These are phyloP conservation scores for Aspergillus sp. DNA, from an alignment of 2,329 filamentous ascomycete species.

Conservation along the genomic window DNA sequence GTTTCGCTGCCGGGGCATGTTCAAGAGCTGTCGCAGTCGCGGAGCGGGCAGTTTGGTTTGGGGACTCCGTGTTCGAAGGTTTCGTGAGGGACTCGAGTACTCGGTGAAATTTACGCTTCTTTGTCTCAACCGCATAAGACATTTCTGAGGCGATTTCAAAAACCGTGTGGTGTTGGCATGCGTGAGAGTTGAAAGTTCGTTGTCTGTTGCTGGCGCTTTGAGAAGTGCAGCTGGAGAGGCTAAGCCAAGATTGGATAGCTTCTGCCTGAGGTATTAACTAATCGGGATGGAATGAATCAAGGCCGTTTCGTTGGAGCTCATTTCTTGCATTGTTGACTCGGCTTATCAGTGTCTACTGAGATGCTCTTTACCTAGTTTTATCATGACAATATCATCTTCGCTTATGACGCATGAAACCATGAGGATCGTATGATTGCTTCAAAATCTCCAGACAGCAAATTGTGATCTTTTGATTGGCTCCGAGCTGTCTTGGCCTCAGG, in stretches of 20 bases:
- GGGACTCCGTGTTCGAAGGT: constrained; percentile 22
- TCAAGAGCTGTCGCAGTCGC: constrained; percentile 25
- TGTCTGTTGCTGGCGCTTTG: background rate
- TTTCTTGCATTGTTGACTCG: background rate
- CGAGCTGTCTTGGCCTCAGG: constrained; percentile 9
- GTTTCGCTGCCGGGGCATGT: constrained; percentile 34
- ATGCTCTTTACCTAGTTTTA: background rate
- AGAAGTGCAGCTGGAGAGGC: constrained; percentile 16
- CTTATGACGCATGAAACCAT: too few species aligned
- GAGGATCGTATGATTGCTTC: constrained; percentile 7
- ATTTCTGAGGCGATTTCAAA: constrained; percentile 24
- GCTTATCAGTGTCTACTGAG: background rate
- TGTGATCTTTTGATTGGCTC: constrained; percentile 20
- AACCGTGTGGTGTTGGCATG: background rate
- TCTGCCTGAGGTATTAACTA: constrained; percentile 23
- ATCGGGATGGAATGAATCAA: background rate
- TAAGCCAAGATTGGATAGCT: constrained; percentile 9
- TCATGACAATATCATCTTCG: background rate
- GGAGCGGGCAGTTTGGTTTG: constrained; percentile 19
- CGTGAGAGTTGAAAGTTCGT: background rate
- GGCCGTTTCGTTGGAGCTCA: background rate
- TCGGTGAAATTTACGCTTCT: constrained; percentile 50
- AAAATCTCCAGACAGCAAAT: constrained; percentile 17
- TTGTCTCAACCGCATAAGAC: constrained; percentile 47
- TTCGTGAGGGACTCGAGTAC: constrained; percentile 46